Conservation (phyloP, 2,329 filamentous ascomycete species). For the Neospermospora avenae region DNA sequence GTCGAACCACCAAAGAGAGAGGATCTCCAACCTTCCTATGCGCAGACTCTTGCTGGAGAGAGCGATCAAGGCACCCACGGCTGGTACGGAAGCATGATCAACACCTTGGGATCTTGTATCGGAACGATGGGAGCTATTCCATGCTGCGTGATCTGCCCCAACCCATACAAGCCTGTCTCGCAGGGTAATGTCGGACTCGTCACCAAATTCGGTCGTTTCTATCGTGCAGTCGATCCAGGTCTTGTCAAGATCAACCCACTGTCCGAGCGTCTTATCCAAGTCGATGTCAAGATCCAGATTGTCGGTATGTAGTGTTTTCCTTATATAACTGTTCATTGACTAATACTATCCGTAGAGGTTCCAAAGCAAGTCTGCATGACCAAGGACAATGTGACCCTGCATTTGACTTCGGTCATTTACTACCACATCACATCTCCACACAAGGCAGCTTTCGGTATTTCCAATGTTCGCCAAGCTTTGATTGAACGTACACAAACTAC, state of each 20-base stretch:
- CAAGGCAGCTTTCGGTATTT: conserved; percentile 95
- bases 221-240: conserved; percentile 92
- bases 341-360: conserved; percentile 56
- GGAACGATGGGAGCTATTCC: conserved; percentile 84
- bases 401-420: conserved; percentile 96
- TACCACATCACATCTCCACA: conserved; percentile 95
- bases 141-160: conserved; percentile 88
- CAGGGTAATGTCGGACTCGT: conserved; percentile 95
- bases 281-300: conserved; percentile 99
- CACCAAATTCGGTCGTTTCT: conserved; percentile 93
- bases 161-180: conserved; percentile 88
- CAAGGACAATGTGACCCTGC: conserved; percentile 95
- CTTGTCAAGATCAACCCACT: conserved; percentile 97
- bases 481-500: conserved; percentile 98
- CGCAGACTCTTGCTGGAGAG: conserved; percentile 58
- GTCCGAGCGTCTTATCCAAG: conserved; percentile 81
- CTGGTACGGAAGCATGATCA: conserved; percentile 78
- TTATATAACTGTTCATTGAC: neutral
- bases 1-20: conserved; percentile 79
- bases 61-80: conserved; percentile 68
- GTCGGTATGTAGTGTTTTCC: conserved; percentile 49
- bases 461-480: conserved; percentile 92
- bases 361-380: conserved; percentile 98
- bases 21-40: conserved; percentile 74
- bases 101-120: conserved; percentile 68